Evolutionary conservation across 1,284 basidiomycete genomes (phyloP).

Genomic region (Xerocomus minutiporus): DNA sequence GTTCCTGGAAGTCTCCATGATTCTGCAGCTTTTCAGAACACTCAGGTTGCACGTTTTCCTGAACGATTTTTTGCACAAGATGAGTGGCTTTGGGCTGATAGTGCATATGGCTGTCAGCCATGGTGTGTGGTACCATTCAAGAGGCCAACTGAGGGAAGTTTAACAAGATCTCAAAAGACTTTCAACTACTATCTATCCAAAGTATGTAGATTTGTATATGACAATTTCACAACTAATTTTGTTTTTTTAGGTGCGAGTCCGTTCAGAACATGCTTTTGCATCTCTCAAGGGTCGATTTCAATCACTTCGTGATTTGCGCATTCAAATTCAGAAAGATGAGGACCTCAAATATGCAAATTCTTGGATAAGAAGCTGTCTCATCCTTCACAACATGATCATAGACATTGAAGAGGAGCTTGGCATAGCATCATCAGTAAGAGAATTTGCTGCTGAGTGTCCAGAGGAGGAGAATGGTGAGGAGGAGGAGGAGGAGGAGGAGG

Average conservation of each 20-base stretch:
- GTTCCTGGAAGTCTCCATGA: slow-evolving; percentile 21
- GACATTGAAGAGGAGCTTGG: neutral
- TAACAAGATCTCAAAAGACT: slow-evolving; percentile 4
- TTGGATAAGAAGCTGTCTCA: neutral
- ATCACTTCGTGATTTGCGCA: neutral
- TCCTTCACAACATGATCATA: neutral
- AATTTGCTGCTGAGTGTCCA: neutral
- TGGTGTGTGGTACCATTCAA: slow-evolving; percentile 19
- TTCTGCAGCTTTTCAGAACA: slow-evolving; percentile 7
- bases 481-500: no score
- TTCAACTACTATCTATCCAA: slow-evolving; percentile 9
- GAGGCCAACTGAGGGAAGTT: slow-evolving; percentile 1
- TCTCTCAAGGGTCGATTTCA: neutral
- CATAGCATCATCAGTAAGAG: neutral
- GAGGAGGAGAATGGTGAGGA: no score
- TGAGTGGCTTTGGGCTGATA: slow-evolving; percentile 17
- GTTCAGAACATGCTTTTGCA: neutral
- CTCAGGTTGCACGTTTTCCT: neutral
- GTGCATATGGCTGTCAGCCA: slow-evolving; percentile 6
- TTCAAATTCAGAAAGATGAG: neutral
- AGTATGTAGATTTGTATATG: neutral
- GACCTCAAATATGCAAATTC: neutral
- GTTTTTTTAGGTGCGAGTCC: slow-evolving; percentile 7
- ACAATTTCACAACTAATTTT: neutral
- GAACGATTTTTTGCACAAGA: slow-evolving; percentile 3